Percentiles rank a stretch among this genome's conserved stretches.
Evolutionary conservation across 371 early-diverging fungal species (phyloP).

Genomic region (Mycotypha africana): DNA sequence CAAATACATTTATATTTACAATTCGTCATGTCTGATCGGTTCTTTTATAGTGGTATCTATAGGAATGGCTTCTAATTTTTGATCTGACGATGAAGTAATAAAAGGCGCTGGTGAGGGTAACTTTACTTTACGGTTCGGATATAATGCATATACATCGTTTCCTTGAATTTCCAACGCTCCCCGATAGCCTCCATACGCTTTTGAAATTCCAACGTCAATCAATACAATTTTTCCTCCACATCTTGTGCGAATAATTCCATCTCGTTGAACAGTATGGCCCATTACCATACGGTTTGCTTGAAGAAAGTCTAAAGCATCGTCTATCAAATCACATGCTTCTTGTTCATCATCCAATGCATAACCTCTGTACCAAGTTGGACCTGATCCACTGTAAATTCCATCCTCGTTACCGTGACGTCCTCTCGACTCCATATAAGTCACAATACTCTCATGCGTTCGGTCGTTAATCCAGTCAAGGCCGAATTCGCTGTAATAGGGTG

Average conservation of each 20-base stretch:
- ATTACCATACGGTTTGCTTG: slow-evolving; percentile 71
- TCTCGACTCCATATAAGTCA: slow-evolving; percentile 17
- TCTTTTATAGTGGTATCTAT: too few species aligned
- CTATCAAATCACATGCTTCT: slow-evolving; percentile 42
- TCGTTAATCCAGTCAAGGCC: slow-evolving; percentile 59
- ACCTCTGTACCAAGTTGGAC: slow-evolving; percentile 63
- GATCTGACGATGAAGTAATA: neutral
- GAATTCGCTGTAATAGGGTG: slow-evolving; percentile 39
- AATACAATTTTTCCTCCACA: slow-evolving; percentile 60
- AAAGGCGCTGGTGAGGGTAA: slow-evolving; percentile 12
- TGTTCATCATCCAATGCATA: slow-evolving; percentile 57
- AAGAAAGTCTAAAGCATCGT: slow-evolving; percentile 43
- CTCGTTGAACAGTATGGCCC: slow-evolving; percentile 70
- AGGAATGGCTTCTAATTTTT: too few species aligned
- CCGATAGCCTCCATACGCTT: slow-evolving; percentile 55
- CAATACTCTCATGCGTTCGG: slow-evolving; percentile 35
- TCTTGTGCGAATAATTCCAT: slow-evolving; percentile 57
- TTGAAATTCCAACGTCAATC: slow-evolving; percentile 74
- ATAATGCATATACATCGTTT: slow-evolving; percentile 23
- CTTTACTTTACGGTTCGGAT: slow-evolving; percentile 12
- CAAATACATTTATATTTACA: too few species aligned
- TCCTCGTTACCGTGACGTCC: slow-evolving; percentile 29
- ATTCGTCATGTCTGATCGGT: too few species aligned
- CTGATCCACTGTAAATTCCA: slow-evolving; percentile 38
- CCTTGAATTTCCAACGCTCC: slow-evolving; percentile 58